Evolutionary conservation across 257 asterid species (phyloP), one percentile per base, ranked within the genome.

Genomic region (Scutellaria galericulata): DNA sequence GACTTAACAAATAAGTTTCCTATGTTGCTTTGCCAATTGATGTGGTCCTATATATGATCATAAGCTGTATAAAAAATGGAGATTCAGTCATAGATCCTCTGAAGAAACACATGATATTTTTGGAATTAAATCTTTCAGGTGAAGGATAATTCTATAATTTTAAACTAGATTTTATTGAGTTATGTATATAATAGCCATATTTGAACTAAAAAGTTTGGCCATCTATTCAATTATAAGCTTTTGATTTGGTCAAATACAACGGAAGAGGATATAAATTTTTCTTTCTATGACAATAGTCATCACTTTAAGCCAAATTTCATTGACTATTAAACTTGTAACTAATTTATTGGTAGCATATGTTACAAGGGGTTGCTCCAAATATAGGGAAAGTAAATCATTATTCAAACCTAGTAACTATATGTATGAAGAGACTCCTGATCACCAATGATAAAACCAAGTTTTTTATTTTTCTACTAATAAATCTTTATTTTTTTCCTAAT

Each of bases 11-110:
- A 18, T 54, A 54, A 54, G 18, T 72, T 66, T 52, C 35, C 42
- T 51, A 37, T 54, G 15, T 64, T 79, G 60, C 48, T 48, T 54
- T 44, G 61, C 58, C 71, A 63, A 69, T 69, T 27, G 37, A 31
- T 78, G 78, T 78, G 76, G 58, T 40, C 78, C 56, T 60, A 54
- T 41, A 4, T 24, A 18, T 53, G 42, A 60, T 64, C 48, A 24
- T 71, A 8, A 64, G 56, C 51, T 64, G 60, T 44, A 3, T 31
- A 64, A 44, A 31, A 7, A 55, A 13, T 58, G 9, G 14, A 5
- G 20, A 27, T 14, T 56, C 22, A 24, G 74, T 68, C 60, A 35
- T 45, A 18, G 22, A 71, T 61, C 52, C 40, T 50, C 9, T 9
- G 9, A n/a, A 48, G 48, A 66, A 48, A 66, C 3, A 31, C 45